These are phyloP conservation scores for Chimonanthus praecox DNA, from an alignment of 164 flowering plant species.

Conservation along the genomic window DNA sequence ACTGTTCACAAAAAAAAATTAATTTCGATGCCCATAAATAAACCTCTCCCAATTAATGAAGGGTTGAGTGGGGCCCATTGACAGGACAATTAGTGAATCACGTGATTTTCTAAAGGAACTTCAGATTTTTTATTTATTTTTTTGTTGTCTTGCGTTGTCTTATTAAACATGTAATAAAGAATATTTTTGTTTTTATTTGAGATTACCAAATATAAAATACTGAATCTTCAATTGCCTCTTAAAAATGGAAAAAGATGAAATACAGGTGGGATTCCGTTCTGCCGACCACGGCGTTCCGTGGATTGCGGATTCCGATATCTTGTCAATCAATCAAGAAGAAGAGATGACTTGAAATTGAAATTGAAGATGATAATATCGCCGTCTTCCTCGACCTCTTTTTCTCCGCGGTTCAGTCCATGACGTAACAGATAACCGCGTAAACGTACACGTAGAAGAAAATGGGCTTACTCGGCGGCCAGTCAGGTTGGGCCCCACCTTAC, in stretches of 20 bases:
- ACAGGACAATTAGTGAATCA: background rate
- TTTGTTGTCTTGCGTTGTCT: no score
- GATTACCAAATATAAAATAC: no score
- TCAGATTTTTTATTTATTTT: no score
- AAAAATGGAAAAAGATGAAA: background rate
- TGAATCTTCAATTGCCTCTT: background rate
- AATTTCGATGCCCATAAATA: background rate
- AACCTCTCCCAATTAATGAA: background rate
- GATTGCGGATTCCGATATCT: background rate
- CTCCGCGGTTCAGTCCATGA: background rate
- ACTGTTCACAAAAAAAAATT: background rate
- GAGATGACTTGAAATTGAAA: no score
- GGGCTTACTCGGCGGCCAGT: no score
- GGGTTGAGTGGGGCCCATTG: background rate
- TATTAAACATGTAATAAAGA: no score
- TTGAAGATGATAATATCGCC: background rate
- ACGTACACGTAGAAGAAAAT: no score
- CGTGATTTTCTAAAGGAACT: no score
- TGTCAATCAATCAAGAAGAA: no score
- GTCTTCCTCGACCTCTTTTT: background rate
- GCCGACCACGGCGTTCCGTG: background rate
- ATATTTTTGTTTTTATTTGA: no score
- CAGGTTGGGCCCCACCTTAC: no score
- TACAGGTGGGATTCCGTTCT: no score
- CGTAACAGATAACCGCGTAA: background rate